Conservation (phyloP, 2,329 filamentous ascomycete genomes). For the Basipetospora sp. region DNA sequence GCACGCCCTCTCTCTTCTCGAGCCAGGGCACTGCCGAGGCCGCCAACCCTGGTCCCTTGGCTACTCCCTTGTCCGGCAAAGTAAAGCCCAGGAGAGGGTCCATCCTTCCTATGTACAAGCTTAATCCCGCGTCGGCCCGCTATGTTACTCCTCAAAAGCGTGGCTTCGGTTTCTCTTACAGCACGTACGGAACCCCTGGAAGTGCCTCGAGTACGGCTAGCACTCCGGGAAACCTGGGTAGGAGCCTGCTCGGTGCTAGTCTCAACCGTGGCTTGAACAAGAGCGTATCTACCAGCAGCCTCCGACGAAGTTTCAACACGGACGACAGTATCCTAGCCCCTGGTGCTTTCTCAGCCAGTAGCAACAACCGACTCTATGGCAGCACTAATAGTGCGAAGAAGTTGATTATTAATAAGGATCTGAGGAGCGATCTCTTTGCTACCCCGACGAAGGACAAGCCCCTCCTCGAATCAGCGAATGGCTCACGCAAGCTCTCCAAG, state of each 20-base stretch:
- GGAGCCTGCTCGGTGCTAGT: slow-evolving; percentile 51
- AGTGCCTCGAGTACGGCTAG: slow-evolving; percentile 52
- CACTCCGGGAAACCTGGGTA: slow-evolving; percentile 52
- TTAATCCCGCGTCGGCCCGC: slow-evolving; percentile 66
- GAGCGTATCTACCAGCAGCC: slow-evolving; percentile 75
- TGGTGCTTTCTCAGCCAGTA: slow-evolving; percentile 64
- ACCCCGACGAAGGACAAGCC: slow-evolving; percentile 41
- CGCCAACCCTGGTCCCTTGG: slow-evolving; percentile 71
- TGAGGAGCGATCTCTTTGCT: slow-evolving; percentile 59
- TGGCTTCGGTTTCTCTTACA: slow-evolving; percentile 86
- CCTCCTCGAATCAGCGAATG: slow-evolving; percentile 20
- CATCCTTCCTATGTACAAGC: slow-evolving; percentile 72
- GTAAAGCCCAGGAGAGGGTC: slow-evolving; percentile 62
- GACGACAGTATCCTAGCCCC: slow-evolving; percentile 79
- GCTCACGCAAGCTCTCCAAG: slow-evolving; percentile 52
- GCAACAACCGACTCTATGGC: slow-evolving; percentile 47
- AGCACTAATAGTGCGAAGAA: slow-evolving; percentile 63
- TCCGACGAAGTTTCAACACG: slow-evolving; percentile 65
- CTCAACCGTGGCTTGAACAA: slow-evolving; percentile 62
- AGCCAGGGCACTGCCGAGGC: slow-evolving; percentile 49
- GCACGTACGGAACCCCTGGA: slow-evolving; percentile 71
- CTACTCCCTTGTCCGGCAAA: slow-evolving; percentile 70
- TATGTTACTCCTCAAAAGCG: slow-evolving; percentile 73
- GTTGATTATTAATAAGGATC: slow-evolving; percentile 76
- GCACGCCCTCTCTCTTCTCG: slow-evolving; percentile 72